Percentiles rank a stretch among this genome's conserved stretches.
phyloP scores from a whole-genome alignment of 164 flowering plant species.

The Chloranthus sessilifolius region DNA sequence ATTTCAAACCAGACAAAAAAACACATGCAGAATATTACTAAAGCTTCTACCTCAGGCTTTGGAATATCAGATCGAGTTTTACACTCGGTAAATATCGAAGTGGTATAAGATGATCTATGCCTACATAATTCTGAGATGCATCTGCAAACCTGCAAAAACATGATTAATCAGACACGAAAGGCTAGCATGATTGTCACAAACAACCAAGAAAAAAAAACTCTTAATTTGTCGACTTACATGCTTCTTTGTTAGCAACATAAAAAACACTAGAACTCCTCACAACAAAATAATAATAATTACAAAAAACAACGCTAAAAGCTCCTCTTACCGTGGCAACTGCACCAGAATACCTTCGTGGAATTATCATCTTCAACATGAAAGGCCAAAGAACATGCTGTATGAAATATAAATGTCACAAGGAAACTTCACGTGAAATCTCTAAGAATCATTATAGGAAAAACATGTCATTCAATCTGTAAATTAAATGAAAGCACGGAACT shows the following conservation, averaged over 20 bases:
- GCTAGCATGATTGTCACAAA: neutral
- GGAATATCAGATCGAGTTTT: constrained; percentile 75
- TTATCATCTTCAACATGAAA: constrained; percentile 84
- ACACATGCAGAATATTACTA: neutral
- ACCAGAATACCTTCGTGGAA: constrained; percentile 72
- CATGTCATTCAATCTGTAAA: too few species aligned
- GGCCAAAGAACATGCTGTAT: constrained; percentile 92
- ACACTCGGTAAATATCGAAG: constrained; percentile 56
- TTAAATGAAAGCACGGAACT: neutral
- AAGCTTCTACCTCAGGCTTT: constrained; percentile 59
- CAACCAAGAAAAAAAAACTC: too few species aligned
- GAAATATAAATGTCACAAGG: neutral
- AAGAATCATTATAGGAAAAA: neutral
- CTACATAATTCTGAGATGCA: constrained; percentile 89
- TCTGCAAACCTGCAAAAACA: constrained; percentile 69
- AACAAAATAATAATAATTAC: too few species aligned
- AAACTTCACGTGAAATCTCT: neutral
- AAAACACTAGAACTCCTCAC: too few species aligned
- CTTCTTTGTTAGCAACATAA: too few species aligned
- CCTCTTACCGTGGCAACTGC: constrained; percentile 85
- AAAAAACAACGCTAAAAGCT: neutral
- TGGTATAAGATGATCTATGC: constrained; percentile 44
- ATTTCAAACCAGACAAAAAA: neutral
- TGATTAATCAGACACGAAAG: neutral
- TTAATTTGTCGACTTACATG: too few species aligned